Evolutionary conservation across 805 yeast genomes (phyloP).

Genomic region (Yamadazyma scolyti): DNA sequence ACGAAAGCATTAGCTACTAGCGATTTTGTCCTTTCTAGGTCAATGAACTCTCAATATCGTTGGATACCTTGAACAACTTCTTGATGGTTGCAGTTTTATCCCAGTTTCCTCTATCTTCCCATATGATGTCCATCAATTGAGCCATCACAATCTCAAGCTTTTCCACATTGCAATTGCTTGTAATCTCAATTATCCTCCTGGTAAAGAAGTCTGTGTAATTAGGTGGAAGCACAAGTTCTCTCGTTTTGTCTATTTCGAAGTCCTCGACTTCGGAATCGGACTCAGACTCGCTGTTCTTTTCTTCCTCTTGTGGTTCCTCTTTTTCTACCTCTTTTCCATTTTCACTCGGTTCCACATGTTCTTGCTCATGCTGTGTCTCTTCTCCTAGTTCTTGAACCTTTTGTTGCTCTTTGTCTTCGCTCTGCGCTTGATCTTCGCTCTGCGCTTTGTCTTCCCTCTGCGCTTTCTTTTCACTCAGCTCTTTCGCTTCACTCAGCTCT

Average conservation of each 20-base stretch:
- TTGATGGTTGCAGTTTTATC: conserved; percentile 39
- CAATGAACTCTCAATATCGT: conserved; percentile 13
- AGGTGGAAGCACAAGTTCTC: conserved; percentile 3
- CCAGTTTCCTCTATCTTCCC: conserved; percentile 57
- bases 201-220: conserved; percentile 19
- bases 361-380: conserved; percentile 1
- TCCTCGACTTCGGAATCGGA: conserved; percentile 35
- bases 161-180: conserved; percentile 34
- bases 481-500: no score
- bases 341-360: conserved; percentile 1
- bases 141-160: conserved; percentile 50
- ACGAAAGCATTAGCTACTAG: no score
- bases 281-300: conserved; percentile 9
- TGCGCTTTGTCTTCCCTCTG: no score
- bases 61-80: conserved; percentile 22
- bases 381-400: conserved; percentile 2
- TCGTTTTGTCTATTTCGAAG: conserved; percentile 3
- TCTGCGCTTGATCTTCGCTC: neutral
- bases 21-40: no score
- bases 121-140: conserved; percentile 63
- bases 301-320: conserved; percentile 1
- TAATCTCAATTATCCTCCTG: conserved; percentile 21
- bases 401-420: neutral
- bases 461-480: no score
- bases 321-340: conserved; percentile 2